Evolutionary conservation across 352 stramenopile genomes (phyloP), one percentile per base, ranked within the genome.

Genomic region (Plasmopara muralis): DNA sequence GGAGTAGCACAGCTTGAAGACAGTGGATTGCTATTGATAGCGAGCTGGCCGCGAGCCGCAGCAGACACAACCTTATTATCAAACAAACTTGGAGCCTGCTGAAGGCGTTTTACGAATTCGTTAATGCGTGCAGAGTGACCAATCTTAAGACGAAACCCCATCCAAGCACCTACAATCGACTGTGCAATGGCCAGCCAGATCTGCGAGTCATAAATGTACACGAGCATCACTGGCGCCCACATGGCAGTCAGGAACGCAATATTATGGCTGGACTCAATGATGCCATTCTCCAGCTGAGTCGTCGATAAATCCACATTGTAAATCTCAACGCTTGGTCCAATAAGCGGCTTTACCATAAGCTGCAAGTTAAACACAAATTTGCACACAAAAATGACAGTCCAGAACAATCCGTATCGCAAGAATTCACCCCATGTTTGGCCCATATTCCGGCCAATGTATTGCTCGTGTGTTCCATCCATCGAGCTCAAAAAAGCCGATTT

Each of bases 341-440:
- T 97, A 37, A 98, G 91, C 39, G 88, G 90, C 62, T 97, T 97
- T 38, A 98, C 86, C 76, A 98, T 97, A 53, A 98, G 97, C 49
- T 97, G 74, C 58, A 98, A 93, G 31, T 96, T 98, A 63, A 99
- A 99, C 44, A 92, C 82, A 29, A 99, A 86, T 76, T 99, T 99
- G 79, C 90, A 95, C 29, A 83, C 62, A 54, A 94, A 92, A 60
- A 92, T 75, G 29, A 94, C 42, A 9, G 60, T 74, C 83, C 83
- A 94, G 47, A 94, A 89, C 43, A 77, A 52, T 9, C 74, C 79
- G 52, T 92, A 92, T 30, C 60, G 57, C 6, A 86, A 30, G 47
- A 89, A 82, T 43, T 65, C 67, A 25, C 74, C 69, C 79, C 74
- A 94, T 20, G 41, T 70, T 61, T 89, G 81, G 3, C 66, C 64